Conservation (phyloP, 768 basidiomycete species). For the Suillus discolor region DNA sequence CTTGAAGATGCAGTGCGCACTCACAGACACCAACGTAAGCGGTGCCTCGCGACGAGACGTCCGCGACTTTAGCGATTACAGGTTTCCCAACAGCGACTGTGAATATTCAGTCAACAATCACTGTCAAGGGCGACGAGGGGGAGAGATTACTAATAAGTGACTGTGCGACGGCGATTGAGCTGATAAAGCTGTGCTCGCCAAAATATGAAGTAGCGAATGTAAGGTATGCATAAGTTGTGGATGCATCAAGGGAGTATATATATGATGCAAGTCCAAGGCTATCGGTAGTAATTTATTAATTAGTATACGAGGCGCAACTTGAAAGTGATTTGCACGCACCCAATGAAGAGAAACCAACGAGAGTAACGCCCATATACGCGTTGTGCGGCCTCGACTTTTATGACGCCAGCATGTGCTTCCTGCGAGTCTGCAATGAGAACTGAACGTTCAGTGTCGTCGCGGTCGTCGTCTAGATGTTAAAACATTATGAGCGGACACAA, state of each 20-base stretch:
- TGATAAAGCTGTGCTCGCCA: constrained; percentile 53
- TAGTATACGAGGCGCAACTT: background rate
- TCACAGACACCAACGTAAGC: constrained; percentile 61
- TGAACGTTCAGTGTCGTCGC: background rate
- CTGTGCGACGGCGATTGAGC: constrained; percentile 57
- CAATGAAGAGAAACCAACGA: constrained; percentile 61
- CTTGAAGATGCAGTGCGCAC: constrained; percentile 22
- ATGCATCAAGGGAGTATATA: constrained; percentile 74
- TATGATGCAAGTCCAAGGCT: constrained; percentile 70
- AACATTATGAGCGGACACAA: constrained; percentile 5
- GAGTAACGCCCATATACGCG: constrained; percentile 55
- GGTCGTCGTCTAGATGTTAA: constrained; percentile 10
- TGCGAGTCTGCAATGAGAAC: constrained; percentile 14
- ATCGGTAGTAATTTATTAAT: background rate
- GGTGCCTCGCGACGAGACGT: constrained; percentile 66
- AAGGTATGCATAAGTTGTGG: constrained; percentile 70
- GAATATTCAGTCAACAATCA: constrained; percentile 19
- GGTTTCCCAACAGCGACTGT: constrained; percentile 60
- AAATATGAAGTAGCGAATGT: constrained; percentile 57
- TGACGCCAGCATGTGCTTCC: constrained; percentile 44
- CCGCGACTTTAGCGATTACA: constrained; percentile 72
- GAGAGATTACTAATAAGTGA: constrained; percentile 51
- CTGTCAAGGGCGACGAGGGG: background rate
- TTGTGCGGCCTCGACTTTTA: constrained; percentile 51
- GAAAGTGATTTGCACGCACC: constrained; percentile 37